phyloP scores from a whole-genome alignment of 2,329 filamentous ascomycete species.

The Bipolaris oryzae region DNA sequence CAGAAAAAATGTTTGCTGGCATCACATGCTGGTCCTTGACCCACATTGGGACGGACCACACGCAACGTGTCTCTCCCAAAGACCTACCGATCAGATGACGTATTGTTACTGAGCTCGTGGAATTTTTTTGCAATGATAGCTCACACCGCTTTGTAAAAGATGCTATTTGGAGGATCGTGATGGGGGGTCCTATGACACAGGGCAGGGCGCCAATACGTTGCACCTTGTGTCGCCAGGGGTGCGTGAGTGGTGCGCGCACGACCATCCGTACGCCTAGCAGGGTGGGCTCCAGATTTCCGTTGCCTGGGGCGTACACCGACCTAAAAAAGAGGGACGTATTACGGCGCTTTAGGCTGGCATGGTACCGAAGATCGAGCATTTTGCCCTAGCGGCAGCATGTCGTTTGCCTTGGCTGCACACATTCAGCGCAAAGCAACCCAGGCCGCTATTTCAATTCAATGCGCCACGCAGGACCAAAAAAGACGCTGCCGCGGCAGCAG shows the following conservation, averaged over 20 bases:
- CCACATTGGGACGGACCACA: slow-evolving; percentile 21
- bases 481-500: slow-evolving; percentile 15
- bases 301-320: slow-evolving; percentile 21
- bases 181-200: slow-evolving; percentile 1
- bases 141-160: slow-evolving; percentile 21
- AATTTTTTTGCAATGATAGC: slow-evolving; percentile 4
- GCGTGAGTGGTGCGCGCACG: slow-evolving; percentile 13
- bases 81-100: slow-evolving; percentile 15
- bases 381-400: slow-evolving; percentile 17
- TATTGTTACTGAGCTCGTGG: slow-evolving; percentile 13
- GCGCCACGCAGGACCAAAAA: slow-evolving; percentile 20
- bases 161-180: slow-evolving; percentile 14
- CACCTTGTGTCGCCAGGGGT: slow-evolving; percentile 8
- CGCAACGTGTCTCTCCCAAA: slow-evolving; percentile 25
- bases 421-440: slow-evolving; percentile 1
- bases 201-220: slow-evolving; percentile 8
- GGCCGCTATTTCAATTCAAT: slow-evolving; percentile 15
- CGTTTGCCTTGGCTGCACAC: slow-evolving; percentile 21
- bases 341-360: slow-evolving; percentile 10
- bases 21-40: slow-evolving; percentile 11
- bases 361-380: slow-evolving; percentile 17
- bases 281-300: slow-evolving; percentile 13
- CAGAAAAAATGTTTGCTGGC: slow-evolving; percentile 17
- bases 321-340: slow-evolving; percentile 9
- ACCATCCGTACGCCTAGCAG: slow-evolving; percentile 19